These are phyloP conservation scores for Bipolaris gigantea DNA, from an alignment of 2,329 filamentous ascomycete genomes.

Conservation along the genomic window DNA sequence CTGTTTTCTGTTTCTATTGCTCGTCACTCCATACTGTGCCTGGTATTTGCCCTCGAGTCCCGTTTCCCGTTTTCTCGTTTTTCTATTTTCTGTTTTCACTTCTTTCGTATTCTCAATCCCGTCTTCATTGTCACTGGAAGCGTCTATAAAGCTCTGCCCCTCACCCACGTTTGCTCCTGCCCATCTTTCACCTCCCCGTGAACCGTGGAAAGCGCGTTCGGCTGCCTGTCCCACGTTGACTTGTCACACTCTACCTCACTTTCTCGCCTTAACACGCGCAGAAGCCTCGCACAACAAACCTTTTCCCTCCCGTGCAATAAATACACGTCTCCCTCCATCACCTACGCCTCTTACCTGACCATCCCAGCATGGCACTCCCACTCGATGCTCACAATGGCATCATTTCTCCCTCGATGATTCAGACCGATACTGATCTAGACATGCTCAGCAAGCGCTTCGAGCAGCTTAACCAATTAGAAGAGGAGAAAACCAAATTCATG, in stretches of 20 bases:
- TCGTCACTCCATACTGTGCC: no score
- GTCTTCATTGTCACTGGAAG: conserved; percentile 9
- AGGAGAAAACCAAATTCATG: conserved; percentile 39
- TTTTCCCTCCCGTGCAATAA: background rate
- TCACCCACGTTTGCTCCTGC: conserved; percentile 14
- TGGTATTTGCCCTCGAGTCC: no score
- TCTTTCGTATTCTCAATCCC: background rate
- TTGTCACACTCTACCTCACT: background rate
- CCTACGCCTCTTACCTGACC: background rate
- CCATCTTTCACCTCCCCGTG: background rate
- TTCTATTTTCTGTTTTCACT: background rate
- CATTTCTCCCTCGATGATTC: background rate
- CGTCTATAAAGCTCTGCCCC: conserved; percentile 10
- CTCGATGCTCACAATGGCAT: conserved; percentile 10
- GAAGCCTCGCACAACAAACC: background rate
- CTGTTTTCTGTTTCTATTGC: background rate
- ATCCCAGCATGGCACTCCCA: conserved; percentile 17
- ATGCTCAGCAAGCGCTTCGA: conserved; percentile 37
- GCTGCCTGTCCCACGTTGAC: background rate
- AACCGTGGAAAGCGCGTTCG: conserved; percentile 3
- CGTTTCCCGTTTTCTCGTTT: background rate
- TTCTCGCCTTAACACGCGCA: background rate
- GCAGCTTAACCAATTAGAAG: conserved; percentile 34
- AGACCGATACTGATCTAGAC: conserved; percentile 8
- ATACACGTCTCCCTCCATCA: background rate